Base-by-base conservation (phyloP, 108 stramenopile genomes). In the Nannochloropsis gaditana region DNA sequence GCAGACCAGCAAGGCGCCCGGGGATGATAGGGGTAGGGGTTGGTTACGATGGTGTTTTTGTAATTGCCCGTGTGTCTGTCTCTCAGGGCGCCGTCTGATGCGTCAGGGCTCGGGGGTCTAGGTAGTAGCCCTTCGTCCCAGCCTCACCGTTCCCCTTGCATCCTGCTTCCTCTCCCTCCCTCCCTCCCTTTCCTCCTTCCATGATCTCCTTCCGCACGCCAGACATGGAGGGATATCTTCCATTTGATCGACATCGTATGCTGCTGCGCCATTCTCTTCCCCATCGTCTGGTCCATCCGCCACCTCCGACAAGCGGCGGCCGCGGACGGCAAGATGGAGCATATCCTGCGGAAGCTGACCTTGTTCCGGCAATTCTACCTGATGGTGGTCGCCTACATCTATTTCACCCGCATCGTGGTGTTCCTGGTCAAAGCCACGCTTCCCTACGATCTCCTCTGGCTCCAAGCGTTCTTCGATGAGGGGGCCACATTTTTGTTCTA, bases 171-270 rank as follows among this genome's bases (percentile, higher is more conserved):
- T 11, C 47, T 11, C 47, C 43, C 0, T 50, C 47, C 47, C 47
- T 50, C 47, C 47, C 15, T 15, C 47, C 47, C 47, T 15, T 15
- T 50, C 47, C 47, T 50, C 47, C 47, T 50, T 50, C 47, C 15
- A 0, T n/a, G n/a, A 0, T 11, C 15, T 50, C 47, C 1, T 15
- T 88, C 1, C 47, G 47, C 10, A 50, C 11, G 47, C 10, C 47
- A 90, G 81, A 10, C 10, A 1, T 98, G 96, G 99, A 93, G 88
- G 44, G 94, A 95, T 79, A 80, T 97, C 43, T 91, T 99, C 41
- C 96, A 97, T 88, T 85, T 99, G 44, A 93, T 98, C 9, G 99
- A 99, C 87, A 94, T 98, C 44, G n/a, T 97, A 44, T 98, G 99
- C 88, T 98, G 99, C 88, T 94, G 93, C 85, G 95, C 95, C 45